Percentiles rank a stretch among this genome's conserved stretches.
Conservation (phyloP, 345 rosid species). For the Ricinus communis region DNA sequence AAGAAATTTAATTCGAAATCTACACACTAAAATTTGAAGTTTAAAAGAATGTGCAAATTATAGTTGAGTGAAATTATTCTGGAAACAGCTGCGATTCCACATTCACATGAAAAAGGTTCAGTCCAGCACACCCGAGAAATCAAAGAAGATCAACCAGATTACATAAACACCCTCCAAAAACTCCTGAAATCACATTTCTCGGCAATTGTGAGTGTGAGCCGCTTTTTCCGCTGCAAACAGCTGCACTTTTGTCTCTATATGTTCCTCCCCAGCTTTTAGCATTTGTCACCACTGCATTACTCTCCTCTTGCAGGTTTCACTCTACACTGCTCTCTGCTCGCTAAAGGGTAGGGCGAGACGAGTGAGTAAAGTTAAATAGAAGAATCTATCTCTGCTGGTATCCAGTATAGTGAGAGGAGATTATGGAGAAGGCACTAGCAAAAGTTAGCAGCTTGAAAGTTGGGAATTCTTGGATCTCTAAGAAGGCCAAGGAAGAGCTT, state of each 20-base stretch:
- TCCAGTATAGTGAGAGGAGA: slow-evolving; percentile 7
- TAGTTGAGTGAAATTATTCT: no score
- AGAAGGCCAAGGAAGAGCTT: slow-evolving; percentile 89
- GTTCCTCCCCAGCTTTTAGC: background rate
- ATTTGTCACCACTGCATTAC: background rate
- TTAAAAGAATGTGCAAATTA: no score
- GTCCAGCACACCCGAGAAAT: no score
- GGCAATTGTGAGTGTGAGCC: slow-evolving; percentile 7
- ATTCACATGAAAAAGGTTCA: no score
- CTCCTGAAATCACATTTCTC: background rate
- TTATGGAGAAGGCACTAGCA: slow-evolving; percentile 90
- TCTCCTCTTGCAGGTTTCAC: no score
- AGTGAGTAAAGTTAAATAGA: background rate
- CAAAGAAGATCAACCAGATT: no score
- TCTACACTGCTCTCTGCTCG: no score
- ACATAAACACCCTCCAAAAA: slow-evolving; percentile 7
- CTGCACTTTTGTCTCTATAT: slow-evolving; percentile 11
- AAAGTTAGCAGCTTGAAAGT: slow-evolving; percentile 86
- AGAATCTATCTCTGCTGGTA: background rate
- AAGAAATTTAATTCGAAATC: no score
- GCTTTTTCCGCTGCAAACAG: slow-evolving; percentile 13
- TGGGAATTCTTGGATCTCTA: slow-evolving; percentile 84
- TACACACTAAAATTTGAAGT: no score
- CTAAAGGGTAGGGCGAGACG: no score
- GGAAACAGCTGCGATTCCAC: no score